phyloP scores from a whole-genome alignment of 2,329 filamentous ascomycete genomes.

The Colletotrichum paranaense region DNA sequence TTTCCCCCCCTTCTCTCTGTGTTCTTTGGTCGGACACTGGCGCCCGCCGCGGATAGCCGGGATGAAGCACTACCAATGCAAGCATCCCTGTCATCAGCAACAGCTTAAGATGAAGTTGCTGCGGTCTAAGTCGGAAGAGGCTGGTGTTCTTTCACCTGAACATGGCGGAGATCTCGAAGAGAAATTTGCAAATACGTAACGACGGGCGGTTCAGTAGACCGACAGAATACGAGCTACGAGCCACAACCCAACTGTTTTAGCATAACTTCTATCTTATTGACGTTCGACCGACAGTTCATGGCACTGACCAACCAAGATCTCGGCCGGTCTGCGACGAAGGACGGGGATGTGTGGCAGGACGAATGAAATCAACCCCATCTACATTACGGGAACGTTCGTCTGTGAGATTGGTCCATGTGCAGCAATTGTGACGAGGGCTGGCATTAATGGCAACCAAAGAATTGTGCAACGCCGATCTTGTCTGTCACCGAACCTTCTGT shows the following conservation, averaged over 20 bases:
- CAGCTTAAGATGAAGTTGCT: conserved; percentile 15
- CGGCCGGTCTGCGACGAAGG: too few species aligned
- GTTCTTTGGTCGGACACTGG: neutral
- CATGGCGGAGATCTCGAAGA: neutral
- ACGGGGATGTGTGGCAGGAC: neutral
- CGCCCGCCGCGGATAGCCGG: conserved; percentile 14
- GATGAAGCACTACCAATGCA: conserved; percentile 17
- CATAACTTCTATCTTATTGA: neutral
- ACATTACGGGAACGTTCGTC: neutral
- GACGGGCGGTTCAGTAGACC: neutral
- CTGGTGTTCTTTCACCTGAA: conserved; percentile 1
- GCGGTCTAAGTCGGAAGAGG: conserved; percentile 12
- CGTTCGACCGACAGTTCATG: too few species aligned
- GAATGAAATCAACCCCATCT: neutral
- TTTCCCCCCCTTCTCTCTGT: neutral
- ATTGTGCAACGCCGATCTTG: neutral
- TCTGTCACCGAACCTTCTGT: neutral
- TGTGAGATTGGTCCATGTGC: neutral
- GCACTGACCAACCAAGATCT: neutral
- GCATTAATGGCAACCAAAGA: neutral
- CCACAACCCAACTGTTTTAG: neutral
- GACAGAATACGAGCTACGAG: neutral
- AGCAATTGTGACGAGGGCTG: neutral
- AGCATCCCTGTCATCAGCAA: neutral
- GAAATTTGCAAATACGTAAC: neutral